Evolutionary conservation across 2,329 filamentous ascomycete species (phyloP), one percentile per base, ranked within the genome.

Genomic region (Remersonia thermophila): DNA sequence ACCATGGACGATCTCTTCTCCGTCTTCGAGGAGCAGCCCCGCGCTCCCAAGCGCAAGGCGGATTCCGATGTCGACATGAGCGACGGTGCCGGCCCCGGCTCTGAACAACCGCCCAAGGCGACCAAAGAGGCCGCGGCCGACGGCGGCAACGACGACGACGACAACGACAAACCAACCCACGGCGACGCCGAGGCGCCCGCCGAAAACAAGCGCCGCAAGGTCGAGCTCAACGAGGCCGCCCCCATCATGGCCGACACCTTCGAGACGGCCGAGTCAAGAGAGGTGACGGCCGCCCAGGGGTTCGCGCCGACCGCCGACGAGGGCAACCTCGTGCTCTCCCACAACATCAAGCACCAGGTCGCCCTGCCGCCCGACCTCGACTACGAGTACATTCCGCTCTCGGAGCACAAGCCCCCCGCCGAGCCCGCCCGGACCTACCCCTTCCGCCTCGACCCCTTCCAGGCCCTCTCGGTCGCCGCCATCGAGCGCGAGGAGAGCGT

Each of bases 261-360:
- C 58, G 79, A 96, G 63, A 96, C 91, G 10, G 87, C 91, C 54
- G 79, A 94, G 61, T 93, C 87, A 45, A 73, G 89, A 67, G 84
- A 96, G 59, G 73, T 98, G 27, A 84, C 82, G 15, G 81, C 80
- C 17, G 80, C 84, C 5, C 76, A 79, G 23, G 86, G 83, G 7
- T 68, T 77, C 37, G 64, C 71, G 12, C 47, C 68, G 66, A 42
- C 76, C 69, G 42, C 67, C 59, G 56, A 75, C 46, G 81, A 86
- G 36, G 65, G 69, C 18, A 75, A 80, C 5, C 75, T 98, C 18
- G 80, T 93, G 15, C 63, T 98, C 35, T 89, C 85, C 32, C 93
- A 98, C 65, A 94, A 98, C 64, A 93, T 98, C 50, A 87, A 93
- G 60, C 91, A 98, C 67, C 89, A 98, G 62, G 91, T 96, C 49